phyloP scores from a whole-genome alignment of 257 asterid species.

The Verbena officinalis region DNA sequence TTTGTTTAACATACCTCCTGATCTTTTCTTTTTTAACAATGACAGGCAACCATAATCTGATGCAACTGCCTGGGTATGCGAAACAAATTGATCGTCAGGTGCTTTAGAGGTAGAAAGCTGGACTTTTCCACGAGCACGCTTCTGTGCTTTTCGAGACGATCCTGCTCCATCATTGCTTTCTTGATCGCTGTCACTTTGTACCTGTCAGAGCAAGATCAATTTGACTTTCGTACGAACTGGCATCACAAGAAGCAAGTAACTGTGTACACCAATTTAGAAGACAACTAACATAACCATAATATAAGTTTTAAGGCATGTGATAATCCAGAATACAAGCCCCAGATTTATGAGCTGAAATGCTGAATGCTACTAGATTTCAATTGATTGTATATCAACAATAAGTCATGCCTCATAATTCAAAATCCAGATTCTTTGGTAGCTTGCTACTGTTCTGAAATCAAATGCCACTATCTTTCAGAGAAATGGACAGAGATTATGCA shows the following conservation, averaged over 20 bases:
- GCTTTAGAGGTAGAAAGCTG: conserved; percentile 60
- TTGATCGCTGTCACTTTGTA: conserved; percentile 82
- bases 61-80: conserved; percentile 46
- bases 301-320: conserved; percentile 15
- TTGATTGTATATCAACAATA: not conserved
- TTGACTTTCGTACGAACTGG: conserved; percentile 31
- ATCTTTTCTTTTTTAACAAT: conserved; percentile 73
- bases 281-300: conserved; percentile 24
- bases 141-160: conserved; percentile 70
- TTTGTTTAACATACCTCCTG: conserved; percentile 59
- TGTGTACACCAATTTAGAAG: conserved; percentile 13
- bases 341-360: conserved; percentile 18
- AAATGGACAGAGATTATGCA: conserved; percentile 18
- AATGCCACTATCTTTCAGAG: conserved; percentile 24
- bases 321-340: conserved; percentile 11
- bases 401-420: conserved; percentile 8
- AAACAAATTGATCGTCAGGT: conserved; percentile 42
- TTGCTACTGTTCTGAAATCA: conserved; percentile 5
- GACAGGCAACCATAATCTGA: conserved; percentile 58
- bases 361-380: conserved; percentile 3
- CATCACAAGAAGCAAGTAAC: conserved; percentile 34
- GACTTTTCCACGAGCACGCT: conserved; percentile 63
- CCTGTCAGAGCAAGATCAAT: conserved; percentile 55
- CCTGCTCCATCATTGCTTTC: conserved; percentile 88
- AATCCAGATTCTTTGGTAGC: not conserved